Base-by-base conservation (phyloP, 208 protist genomes). In the Vickermania ingenoplastis region DNA sequence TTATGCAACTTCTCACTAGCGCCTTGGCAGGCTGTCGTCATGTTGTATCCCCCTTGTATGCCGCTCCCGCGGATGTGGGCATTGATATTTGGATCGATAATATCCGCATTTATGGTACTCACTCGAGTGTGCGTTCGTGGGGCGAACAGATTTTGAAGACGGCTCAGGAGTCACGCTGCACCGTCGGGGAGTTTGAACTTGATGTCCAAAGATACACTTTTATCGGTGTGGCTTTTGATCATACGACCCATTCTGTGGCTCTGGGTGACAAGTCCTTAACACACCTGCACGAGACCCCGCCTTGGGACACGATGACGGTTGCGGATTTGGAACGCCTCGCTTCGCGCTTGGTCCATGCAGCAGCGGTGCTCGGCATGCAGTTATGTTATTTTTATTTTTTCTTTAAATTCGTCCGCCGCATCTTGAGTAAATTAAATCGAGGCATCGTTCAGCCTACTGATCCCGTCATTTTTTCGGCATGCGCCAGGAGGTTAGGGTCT, bases 41-140 rank as follows among this genome's bases (percentile, higher is more conserved):
- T 25, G 50, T 54, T 5, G 50, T 54, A 25, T 21, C 7, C 7
- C 50, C 50, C 5, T 17, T 13, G 11, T 26, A 27, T 21, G 50
- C 50, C n/a, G 50, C 50, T 21, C 50, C 50, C 7, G 7, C 24
- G 7, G 5, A 5, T 27, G 7, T 54, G 7, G 21, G 24, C 11
- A 21, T 54, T 5, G 50, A 54, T 26, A 25, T 54, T 5, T 54
- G 50, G 50, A 54, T 54, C 22, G 50, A 54, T 25, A 54, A 54
- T 26, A 54, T 54, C 22, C 50, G 50, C 50, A 28, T 54, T 21
- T 26, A 27, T 54, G 50, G 50, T 7, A 5, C 50, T 17, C n/a
- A 26, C 13, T 7, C n/a, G 22, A 21, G 7, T 54, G 50, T 54
- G 50, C 21, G 24, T 17, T 13, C 13, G n/a, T 54, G 50, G 50